phyloP scores from a whole-genome alignment of 805 yeast genomes.

The Kuraishia ogatae region DNA sequence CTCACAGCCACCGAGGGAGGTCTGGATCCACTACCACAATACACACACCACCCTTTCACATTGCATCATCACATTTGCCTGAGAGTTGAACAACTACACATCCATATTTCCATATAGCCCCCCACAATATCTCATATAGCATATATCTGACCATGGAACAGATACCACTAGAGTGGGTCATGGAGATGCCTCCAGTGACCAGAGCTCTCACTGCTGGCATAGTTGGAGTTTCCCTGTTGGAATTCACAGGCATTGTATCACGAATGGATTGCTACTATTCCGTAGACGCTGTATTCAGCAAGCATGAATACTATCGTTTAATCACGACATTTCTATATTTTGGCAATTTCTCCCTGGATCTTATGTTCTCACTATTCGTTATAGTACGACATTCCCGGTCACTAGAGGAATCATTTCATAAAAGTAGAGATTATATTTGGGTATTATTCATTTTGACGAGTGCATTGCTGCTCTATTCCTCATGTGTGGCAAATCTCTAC shows the following conservation, averaged over 20 bases:
- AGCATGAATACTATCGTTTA: conserved; percentile 27
- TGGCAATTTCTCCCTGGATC: conserved; percentile 30
- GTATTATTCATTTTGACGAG: conserved; percentile 21
- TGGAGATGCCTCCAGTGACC: conserved; percentile 39
- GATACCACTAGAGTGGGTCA: conserved; percentile 22
- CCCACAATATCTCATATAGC: not conserved
- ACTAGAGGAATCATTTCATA: conserved; percentile 26
- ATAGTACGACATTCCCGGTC: conserved; percentile 28
- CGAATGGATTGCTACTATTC: conserved; percentile 23
- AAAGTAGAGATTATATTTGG: conserved; percentile 30
- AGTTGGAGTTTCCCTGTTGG: conserved; percentile 22
- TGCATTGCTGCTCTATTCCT: conserved; percentile 23
- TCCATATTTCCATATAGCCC: not conserved
- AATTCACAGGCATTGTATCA: conserved; percentile 23
- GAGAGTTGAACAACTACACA: no score
- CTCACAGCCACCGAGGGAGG: no score
- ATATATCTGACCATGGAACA: not conserved
- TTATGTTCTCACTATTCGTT: conserved; percentile 24
- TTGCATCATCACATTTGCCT: no score
- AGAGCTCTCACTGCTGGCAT: conserved; percentile 25
- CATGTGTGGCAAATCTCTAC: conserved; percentile 17
- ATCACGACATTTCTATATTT: conserved; percentile 28
- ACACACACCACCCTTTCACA: no score
- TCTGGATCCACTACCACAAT: no score
- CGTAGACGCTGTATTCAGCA: conserved; percentile 27